Evolutionary conservation across 352 stramenopile species (phyloP).

Genomic region (Plasmopara muralis): DNA sequence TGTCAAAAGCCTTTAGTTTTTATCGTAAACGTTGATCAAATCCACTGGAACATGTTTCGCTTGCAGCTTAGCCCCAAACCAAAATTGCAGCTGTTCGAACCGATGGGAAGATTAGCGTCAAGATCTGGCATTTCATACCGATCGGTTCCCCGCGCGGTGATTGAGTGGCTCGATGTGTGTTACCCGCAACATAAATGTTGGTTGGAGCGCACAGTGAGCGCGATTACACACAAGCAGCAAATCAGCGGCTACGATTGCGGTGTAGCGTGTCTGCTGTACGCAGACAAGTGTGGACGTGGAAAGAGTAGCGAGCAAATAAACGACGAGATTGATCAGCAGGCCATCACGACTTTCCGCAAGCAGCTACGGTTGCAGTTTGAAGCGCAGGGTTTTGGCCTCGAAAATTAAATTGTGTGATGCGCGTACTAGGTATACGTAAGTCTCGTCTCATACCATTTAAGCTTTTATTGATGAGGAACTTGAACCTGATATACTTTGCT

Average conservation of each 20-base stretch:
- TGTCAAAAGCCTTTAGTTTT: constrained; percentile 66
- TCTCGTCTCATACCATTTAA: too few relatives aligned
- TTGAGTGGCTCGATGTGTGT: constrained; percentile 79
- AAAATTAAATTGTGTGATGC: constrained; percentile 5
- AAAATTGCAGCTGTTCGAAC: constrained; percentile 84
- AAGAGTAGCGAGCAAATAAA: constrained; percentile 57
- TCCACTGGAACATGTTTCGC: constrained; percentile 88
- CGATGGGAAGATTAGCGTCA: constrained; percentile 66
- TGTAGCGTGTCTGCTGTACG: constrained; percentile 83
- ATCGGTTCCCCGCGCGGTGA: constrained; percentile 66
- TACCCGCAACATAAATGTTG: constrained; percentile 61
- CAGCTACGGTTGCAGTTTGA: constrained; percentile 37
- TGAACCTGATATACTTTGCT: too few relatives aligned
- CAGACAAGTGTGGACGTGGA: constrained; percentile 72
- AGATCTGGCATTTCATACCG: constrained; percentile 59
- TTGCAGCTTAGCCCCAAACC: constrained; percentile 60
- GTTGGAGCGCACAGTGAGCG: constrained; percentile 50
- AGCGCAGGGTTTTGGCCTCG: constrained; percentile 7
- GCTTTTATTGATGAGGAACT: too few relatives aligned
- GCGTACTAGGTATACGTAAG: too few relatives aligned
- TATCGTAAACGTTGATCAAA: constrained; percentile 67
- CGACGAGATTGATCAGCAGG: constrained; percentile 47
- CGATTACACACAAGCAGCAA: constrained; percentile 82
- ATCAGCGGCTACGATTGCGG: constrained; percentile 87
- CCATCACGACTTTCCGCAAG: constrained; percentile 65